Evolutionary conservation across 2,329 filamentous ascomycete species (phyloP).

Genomic region (Aspergillus amoenus): DNA sequence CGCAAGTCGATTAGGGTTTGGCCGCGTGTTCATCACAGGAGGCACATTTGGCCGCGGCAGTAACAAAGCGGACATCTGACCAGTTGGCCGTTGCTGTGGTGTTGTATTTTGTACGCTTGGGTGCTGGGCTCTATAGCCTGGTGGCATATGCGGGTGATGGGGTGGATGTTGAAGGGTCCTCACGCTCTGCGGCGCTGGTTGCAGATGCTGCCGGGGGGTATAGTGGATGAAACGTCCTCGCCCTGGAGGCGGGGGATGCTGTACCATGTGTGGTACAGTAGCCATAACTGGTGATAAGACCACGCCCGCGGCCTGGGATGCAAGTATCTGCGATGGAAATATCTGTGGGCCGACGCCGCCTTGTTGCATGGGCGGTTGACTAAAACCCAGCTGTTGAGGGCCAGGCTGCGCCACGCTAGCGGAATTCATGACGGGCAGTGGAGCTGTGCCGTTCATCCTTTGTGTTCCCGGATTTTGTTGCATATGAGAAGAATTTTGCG

Average conservation of each 20-base stretch:
- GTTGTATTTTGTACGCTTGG: neutral
- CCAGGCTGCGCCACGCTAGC: neutral
- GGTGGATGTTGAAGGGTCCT: neutral
- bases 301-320: neutral
- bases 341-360: neutral
- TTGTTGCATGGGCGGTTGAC: neutral
- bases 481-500: constrained; percentile 1
- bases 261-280: neutral
- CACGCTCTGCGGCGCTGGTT: neutral
- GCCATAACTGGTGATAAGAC: neutral
- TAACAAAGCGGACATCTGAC: constrained; percentile 15
- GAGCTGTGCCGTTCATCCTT: neutral
- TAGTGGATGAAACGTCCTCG: neutral
- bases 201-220: neutral
- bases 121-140: neutral
- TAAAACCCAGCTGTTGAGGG: neutral
- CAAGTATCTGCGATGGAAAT: neutral
- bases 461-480: neutral
- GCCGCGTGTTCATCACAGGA: constrained; percentile 40
- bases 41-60: constrained; percentile 37
- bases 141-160: neutral
- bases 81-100: neutral
- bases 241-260: neutral
- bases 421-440: neutral
- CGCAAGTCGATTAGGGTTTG: constrained; percentile 48